Base-by-base conservation (phyloP, 495 filamentous ascomycete species). In the Cercophora samala region DNA sequence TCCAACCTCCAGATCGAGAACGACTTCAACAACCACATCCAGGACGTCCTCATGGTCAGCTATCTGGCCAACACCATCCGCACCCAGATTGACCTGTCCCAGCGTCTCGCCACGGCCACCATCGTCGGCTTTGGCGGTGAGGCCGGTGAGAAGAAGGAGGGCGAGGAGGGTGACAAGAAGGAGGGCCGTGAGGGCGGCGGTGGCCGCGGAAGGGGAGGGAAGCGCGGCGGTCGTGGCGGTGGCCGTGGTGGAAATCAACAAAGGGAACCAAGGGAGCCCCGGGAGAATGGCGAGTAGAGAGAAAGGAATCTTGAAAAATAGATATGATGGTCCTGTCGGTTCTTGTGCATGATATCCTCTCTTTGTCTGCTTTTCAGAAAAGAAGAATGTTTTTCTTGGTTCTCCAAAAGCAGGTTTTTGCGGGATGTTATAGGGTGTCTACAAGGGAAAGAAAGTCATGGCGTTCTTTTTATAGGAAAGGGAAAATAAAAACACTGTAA, bases 21-120 rank as follows among this genome's bases (percentile, higher is more conserved):
- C 73, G 93, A 97, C 83, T 99, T 99, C 87, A 98, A 99, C 85
- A 96, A 96, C 81, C 95, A 99, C 81, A 91, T 99, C 78, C 95
- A 99, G 82, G 95, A 99, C 75, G 93, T 99, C 65, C 88, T 99
- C 59, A 90, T 97, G 72, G 93, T 98, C 69, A 93, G 91, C 59
- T 99, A 99, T 83, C 85, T 99, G 58, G 93, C 95, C 71, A 99
- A 98, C 83, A 97, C 94, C 60, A 96, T 99, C 80, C 92, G 95
- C 78, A 97, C 94, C 72, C 95, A 99, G 84, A 99, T 99, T 79
- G 95, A 98, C 77, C 87, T 99, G 54, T 95, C 93, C 60, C 96
- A 97, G 82, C 87, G 93, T 29, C 81, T 98, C 67, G 93, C 95
- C 62, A 97, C 93, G 17, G 90, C 93, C 58, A 86, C 89, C 55